A percentile compares a stretch with the other conserved stretches of the same genome.
Evolutionary conservation across 495 filamentous ascomycete species (phyloP).

Genomic region (Podospora anserina): DNA sequence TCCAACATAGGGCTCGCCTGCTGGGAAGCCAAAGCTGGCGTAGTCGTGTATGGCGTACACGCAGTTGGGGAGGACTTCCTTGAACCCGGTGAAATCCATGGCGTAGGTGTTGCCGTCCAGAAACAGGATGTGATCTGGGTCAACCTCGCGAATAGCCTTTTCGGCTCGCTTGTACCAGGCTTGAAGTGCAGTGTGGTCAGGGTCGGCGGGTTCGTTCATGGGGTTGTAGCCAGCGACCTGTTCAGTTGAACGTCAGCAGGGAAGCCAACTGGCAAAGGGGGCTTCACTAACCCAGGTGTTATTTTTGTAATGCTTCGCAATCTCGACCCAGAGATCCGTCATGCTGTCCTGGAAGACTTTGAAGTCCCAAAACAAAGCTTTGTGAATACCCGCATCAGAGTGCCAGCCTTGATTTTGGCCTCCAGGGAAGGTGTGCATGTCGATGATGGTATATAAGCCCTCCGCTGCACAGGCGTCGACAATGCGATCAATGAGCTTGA

Average conservation of each 20-base stretch:
- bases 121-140: slow-evolving; percentile 61
- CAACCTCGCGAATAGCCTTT: slow-evolving; percentile 55
- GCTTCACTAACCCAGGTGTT: slow-evolving; percentile 38
- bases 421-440: slow-evolving; percentile 62
- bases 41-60: slow-evolving; percentile 66
- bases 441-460: slow-evolving; percentile 59
- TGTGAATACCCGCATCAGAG: slow-evolving; percentile 51
- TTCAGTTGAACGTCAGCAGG: not conserved
- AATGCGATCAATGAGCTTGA: slow-evolving; percentile 59
- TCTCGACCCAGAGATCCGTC: slow-evolving; percentile 58
- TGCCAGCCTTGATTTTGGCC: slow-evolving; percentile 68
- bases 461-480: slow-evolving; percentile 55
- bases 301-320: slow-evolving; percentile 54
- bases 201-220: slow-evolving; percentile 63
- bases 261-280: not conserved
- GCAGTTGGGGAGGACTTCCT: slow-evolving; percentile 43
- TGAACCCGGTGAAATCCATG: slow-evolving; percentile 48
- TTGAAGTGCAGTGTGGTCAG: slow-evolving; percentile 52
- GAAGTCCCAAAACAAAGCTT: slow-evolving; percentile 63
- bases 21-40: slow-evolving; percentile 56
- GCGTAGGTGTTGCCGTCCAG: slow-evolving; percentile 65
- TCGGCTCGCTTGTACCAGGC: slow-evolving; percentile 58
- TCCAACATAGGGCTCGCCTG: slow-evolving; percentile 49
- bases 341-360: slow-evolving; percentile 60
- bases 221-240: slow-evolving; percentile 59